Conservation (phyloP, 129 eudicot species). For the Saussurea involucrata region DNA sequence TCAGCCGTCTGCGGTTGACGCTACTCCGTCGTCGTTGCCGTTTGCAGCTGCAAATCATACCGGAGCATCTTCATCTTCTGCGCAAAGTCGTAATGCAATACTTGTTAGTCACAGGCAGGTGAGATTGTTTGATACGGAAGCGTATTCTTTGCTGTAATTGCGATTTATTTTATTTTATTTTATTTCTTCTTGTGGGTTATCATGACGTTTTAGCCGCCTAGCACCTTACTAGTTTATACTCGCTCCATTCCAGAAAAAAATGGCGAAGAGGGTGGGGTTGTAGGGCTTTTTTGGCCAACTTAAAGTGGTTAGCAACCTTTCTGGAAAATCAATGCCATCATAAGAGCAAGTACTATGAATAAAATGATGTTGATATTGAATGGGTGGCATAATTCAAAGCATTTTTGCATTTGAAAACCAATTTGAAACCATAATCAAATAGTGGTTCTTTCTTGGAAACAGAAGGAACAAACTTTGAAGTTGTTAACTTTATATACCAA, state of each 20-base stretch:
- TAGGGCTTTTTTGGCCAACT: too few species aligned
- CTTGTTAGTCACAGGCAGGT: slow-evolving; percentile 97
- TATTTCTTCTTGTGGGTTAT: background rate
- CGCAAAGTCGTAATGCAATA: slow-evolving; percentile 60
- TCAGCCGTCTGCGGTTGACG: slow-evolving; percentile 26
- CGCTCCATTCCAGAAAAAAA: too few species aligned
- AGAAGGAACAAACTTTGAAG: background rate
- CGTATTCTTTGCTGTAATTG: background rate
- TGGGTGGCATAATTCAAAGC: background rate
- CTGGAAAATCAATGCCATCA: too few species aligned
- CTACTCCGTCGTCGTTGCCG: slow-evolving; percentile 24
- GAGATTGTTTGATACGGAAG: background rate
- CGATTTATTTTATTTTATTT: background rate
- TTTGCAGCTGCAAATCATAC: slow-evolving; percentile 17
- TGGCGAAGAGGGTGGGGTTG: too few species aligned
- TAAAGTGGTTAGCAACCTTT: too few species aligned
- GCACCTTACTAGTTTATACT: too few species aligned
- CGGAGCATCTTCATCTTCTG: slow-evolving; percentile 21
- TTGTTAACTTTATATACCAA: background rate
- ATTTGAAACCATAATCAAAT: slow-evolving; percentile 1
- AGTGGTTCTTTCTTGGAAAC: background rate
- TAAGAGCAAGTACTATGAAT: background rate
- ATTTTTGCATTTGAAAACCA: background rate
- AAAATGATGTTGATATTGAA: background rate
- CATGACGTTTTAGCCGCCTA: background rate